Conservation (phyloP, 345 rosid species). For the Turritis glabra region DNA sequence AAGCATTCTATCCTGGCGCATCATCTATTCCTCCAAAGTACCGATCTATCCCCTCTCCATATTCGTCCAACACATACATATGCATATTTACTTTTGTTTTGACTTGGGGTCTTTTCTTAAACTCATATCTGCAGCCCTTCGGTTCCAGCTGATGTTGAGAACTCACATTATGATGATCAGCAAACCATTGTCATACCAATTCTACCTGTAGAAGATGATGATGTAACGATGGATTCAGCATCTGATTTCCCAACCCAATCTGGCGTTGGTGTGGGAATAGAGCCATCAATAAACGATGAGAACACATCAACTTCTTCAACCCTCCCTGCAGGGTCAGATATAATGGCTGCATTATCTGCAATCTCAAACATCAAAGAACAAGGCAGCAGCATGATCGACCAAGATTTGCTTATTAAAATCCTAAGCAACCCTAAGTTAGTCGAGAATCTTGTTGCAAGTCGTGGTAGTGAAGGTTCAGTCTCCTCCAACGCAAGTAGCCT, state of each 20-base stretch:
- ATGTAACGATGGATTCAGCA: slow-evolving; percentile 44
- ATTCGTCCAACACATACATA: slow-evolving; percentile 1
- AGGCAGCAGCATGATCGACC: slow-evolving; percentile 67
- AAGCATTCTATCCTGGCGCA: slow-evolving; percentile 93
- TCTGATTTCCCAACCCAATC: slow-evolving; percentile 39
- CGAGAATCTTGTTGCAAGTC: slow-evolving; percentile 64
- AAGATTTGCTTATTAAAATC: slow-evolving; percentile 71
- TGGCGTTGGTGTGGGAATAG: slow-evolving; percentile 17
- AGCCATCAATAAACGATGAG: slow-evolving; percentile 36
- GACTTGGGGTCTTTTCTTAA: slow-evolving; percentile 11
- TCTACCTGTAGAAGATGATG: slow-evolving; percentile 88
- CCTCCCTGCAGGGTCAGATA: slow-evolving; percentile 55
- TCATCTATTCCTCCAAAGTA: slow-evolving; percentile 86
- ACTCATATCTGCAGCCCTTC: slow-evolving; percentile 62
- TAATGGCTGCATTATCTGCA: slow-evolving; percentile 67
- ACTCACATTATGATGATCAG: slow-evolving; percentile 44
- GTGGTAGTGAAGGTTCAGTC: slow-evolving; percentile 46
- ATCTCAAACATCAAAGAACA: slow-evolving; percentile 62
- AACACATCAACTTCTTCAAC: slow-evolving; percentile 39
- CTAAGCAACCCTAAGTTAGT: slow-evolving; percentile 77
- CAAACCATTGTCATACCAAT: slow-evolving; percentile 65
- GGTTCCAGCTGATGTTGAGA: slow-evolving; percentile 48
- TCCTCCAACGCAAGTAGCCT: slow-evolving; percentile 42
- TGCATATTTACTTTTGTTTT: slow-evolving; percentile 13
- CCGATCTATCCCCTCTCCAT: slow-evolving; percentile 24